Base-by-base conservation (phyloP, 1,284 basidiomycete genomes). In the Cutaneotrichosporon arboriforme region DNA sequence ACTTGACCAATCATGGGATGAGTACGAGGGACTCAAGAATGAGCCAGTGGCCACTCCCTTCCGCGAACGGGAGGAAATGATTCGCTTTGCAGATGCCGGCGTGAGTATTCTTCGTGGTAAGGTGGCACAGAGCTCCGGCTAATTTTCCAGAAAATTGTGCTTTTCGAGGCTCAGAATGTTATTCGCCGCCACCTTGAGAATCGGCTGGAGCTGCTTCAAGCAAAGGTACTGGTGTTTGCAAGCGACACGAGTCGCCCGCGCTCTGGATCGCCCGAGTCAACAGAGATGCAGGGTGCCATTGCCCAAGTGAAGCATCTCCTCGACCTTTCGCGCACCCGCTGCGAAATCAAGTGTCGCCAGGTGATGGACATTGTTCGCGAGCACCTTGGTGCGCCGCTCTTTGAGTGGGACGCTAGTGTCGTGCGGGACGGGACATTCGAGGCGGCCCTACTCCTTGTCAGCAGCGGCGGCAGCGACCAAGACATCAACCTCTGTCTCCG, bases 21-120 rank as follows among this genome's bases (percentile, higher is more conserved):
- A 88, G 51, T 84, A 92, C 52, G 87, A 89, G 35, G 70, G 71
- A 12, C 74, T 91, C 48, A 79, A 83, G 26, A 62, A 69, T 38
- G 61, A 73, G 26, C 35, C 51, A 4, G 36, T 64, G 64, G 20
- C 78, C 64, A 35, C 48, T n/a, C 52, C 61, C 70, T 46, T 75
- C 79, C 56, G 81, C 38, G 77, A 80, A 14, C 75, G 78, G 26
- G 81, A 85, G 57, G 84, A 85, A 82, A 57, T 72, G 8, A 53
- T 83, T 81, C 81, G 84, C 81, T 90, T 66, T 83, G 84, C 74
- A 80, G 89, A 66, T 85, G 87, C 68, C 81, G 89, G 77, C 87
- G 86, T 88, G 72, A 79, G 86, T 81, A 31, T 10, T 39, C 58
- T 82, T 85, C 14, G 13, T 20, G n/a, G n/a, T n/a, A n/a, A n/a